Percentiles rank a stretch among this genome's conserved stretches.
Conservation (phyloP, 352 stramenopile species). For the Globisporangium spinosum region DNA sequence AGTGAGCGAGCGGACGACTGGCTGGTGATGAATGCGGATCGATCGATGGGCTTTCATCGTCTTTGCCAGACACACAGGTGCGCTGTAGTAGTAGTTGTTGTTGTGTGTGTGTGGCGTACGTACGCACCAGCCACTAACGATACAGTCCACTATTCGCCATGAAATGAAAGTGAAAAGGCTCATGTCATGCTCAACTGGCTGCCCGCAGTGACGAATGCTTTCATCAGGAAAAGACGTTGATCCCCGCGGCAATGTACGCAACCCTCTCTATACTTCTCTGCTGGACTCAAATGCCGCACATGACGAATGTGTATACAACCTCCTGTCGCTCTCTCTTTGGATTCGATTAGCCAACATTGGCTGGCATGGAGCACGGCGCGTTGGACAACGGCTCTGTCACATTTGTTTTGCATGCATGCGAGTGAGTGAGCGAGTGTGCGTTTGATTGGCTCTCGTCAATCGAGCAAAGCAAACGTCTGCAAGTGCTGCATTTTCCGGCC, state of each 20-base stretch:
- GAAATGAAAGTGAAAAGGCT: neutral
- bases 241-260: neutral
- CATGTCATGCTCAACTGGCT: neutral
- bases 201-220: neutral
- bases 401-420: neutral
- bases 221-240: neutral
- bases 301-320: neutral
- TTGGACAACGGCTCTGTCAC: neutral
- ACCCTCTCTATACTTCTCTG: neutral
- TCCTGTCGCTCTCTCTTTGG: neutral
- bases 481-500: neutral
- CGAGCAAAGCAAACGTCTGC: neutral
- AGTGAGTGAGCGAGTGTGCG: no score
- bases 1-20: neutral
- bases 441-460: neutral
- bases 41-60: neutral
- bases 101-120: neutral
- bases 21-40: neutral
- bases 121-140: neutral
- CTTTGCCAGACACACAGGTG: neutral
- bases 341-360: neutral
- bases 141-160: neutral
- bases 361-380: neutral
- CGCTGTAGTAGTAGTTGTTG: neutral
- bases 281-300: neutral